A percentile compares a stretch with the other conserved stretches of the same genome.
Conservation (phyloP, 129 eudicot species). For the Kitagawia praeruptora region DNA sequence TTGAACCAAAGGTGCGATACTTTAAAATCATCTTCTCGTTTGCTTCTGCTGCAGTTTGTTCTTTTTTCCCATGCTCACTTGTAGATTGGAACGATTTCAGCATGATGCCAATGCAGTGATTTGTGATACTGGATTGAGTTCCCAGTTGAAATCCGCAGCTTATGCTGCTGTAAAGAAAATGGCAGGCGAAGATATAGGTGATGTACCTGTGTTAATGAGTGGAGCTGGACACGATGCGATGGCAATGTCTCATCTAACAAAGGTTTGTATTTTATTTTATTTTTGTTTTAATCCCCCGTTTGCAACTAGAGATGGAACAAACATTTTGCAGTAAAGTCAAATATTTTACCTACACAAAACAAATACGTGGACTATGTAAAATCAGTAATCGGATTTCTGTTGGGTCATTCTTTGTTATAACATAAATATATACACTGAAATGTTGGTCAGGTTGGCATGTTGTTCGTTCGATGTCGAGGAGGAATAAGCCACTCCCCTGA, state of each 20-base stretch:
- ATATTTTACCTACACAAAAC: background rate
- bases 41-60: background rate
- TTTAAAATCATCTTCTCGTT: background rate
- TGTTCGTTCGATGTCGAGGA: slow-evolving; percentile 92
- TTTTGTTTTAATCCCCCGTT: background rate
- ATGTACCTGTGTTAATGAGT: slow-evolving; percentile 88
- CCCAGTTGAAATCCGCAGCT: slow-evolving; percentile 73
- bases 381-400: background rate
- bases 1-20: slow-evolving; percentile 77
- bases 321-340: too few relatives aligned
- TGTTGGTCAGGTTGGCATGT: slow-evolving; percentile 64
- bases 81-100: slow-evolving; percentile 32
- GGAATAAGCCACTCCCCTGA: slow-evolving; percentile 95
- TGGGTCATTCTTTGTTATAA: background rate
- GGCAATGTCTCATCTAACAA: slow-evolving; percentile 96
- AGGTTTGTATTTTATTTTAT: slow-evolving; percentile 29
- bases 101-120: slow-evolving; percentile 88
- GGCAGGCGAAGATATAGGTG: slow-evolving; percentile 55
- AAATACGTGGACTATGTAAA: background rate
- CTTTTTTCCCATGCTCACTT: slow-evolving; percentile 8
- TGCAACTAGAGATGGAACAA: background rate
- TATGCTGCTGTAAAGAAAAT: slow-evolving; percentile 54
- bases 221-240: slow-evolving; percentile 99
- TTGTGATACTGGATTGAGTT: slow-evolving; percentile 64
- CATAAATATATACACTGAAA: background rate